Percentiles rank a stretch among this genome's conserved stretches.
These are phyloP conservation scores for Cinchona pubescens DNA, from an alignment of 257 asterid genomes.

Conservation along the genomic window DNA sequence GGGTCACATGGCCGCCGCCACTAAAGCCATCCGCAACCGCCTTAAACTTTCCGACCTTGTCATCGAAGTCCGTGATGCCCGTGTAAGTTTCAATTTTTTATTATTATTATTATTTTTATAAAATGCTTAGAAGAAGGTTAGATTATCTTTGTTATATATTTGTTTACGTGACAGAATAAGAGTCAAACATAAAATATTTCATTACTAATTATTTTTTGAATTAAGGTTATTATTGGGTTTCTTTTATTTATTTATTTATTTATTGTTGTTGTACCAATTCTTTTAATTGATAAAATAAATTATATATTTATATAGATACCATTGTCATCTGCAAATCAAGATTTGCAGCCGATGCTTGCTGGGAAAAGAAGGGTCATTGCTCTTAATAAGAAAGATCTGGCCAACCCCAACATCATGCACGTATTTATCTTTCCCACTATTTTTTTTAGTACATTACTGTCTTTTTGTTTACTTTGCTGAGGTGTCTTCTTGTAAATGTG, in stretches of 20 bases:
- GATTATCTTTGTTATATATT: too few relatives aligned
- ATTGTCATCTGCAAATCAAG: conserved; percentile 71
- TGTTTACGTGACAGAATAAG: too few relatives aligned
- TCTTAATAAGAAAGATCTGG: conserved; percentile 94
- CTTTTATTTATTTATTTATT: too few relatives aligned
- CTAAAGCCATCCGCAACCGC: conserved; percentile 91
- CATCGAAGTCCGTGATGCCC: conserved; percentile 94
- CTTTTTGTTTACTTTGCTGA: too few relatives aligned
- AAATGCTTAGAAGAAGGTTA: too few relatives aligned
- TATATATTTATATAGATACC: conserved; percentile 66
- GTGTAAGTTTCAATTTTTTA: conserved; percentile 44
- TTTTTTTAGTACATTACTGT: too few relatives aligned
- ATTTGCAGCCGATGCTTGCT: conserved; percentile 70
- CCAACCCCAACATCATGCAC: conserved; percentile 84
- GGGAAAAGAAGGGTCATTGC: conserved; percentile 76
- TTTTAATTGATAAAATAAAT: too few relatives aligned
- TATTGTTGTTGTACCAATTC: too few relatives aligned
- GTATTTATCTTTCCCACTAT: too few relatives aligned
- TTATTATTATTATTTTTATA: too few relatives aligned
- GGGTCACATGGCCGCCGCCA: conserved; percentile 99
- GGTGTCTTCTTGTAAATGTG: background rate
- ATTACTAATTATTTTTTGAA: too few relatives aligned
- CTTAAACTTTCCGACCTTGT: conserved; percentile 78
- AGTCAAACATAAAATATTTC: too few relatives aligned
- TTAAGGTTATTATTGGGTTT: background rate